These are phyloP conservation scores for Wickerhamomyces mucosus DNA, from an alignment of 805 yeast species.

Conservation along the genomic window DNA sequence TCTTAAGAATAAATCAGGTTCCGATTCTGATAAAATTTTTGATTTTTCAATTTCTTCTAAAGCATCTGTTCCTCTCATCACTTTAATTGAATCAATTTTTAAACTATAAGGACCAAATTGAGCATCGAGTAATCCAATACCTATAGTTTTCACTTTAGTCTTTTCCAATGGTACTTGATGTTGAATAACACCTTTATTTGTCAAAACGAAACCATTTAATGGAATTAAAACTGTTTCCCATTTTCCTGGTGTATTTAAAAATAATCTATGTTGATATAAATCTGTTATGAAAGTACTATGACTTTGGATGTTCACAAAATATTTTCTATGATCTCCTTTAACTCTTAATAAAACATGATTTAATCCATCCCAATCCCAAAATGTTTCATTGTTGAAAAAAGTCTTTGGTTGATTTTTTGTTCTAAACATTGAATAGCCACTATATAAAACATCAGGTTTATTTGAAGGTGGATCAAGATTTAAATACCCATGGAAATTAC, in stretches of 20 bases:
- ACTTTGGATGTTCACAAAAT: slow-evolving; percentile 73
- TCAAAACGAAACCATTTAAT: slow-evolving; percentile 68
- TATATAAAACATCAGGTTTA: slow-evolving; percentile 51
- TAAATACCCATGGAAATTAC: slow-evolving; percentile 61
- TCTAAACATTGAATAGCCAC: slow-evolving; percentile 78
- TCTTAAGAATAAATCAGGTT: too few species aligned
- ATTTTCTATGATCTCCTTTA: slow-evolving; percentile 65
- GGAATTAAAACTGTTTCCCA: slow-evolving; percentile 85
- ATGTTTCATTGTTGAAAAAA: slow-evolving; percentile 28
- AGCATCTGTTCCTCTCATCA: slow-evolving; percentile 39
- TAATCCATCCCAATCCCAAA: slow-evolving; percentile 66
- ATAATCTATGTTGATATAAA: slow-evolving; percentile 73
- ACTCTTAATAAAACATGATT: slow-evolving; percentile 59
- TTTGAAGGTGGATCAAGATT: slow-evolving; percentile 58
- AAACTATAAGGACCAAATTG: slow-evolving; percentile 69
- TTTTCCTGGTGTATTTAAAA: slow-evolving; percentile 57
- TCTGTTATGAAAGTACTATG: slow-evolving; percentile 73
- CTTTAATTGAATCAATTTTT: slow-evolving; percentile 66
- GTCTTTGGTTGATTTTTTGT: slow-evolving; percentile 52
- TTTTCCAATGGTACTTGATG: slow-evolving; percentile 50
- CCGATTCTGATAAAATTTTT: background rate
- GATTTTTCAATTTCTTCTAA: slow-evolving; percentile 13
- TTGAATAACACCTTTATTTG: slow-evolving; percentile 71
- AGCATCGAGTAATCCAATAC: slow-evolving; percentile 69
- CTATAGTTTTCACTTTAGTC: slow-evolving; percentile 59